Evolutionary conservation across 345 rosid genomes (phyloP), one percentile per base, ranked within the genome.

Genomic region (Raphanus raphanistrum): DNA sequence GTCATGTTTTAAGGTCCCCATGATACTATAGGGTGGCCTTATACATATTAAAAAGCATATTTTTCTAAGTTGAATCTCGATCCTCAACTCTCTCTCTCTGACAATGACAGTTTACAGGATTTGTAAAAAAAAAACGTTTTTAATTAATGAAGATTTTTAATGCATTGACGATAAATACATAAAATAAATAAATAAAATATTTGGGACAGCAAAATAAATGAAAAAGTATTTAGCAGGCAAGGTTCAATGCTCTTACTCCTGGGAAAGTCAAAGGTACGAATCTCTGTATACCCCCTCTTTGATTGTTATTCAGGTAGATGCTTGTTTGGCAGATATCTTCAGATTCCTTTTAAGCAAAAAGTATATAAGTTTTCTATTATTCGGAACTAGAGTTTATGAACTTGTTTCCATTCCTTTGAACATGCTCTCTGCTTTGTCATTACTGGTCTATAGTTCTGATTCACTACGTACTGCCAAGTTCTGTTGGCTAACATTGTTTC

Each of bases 231-330:
- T 32, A 9, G 10, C 94, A 94, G 71, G 79, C 96, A 64, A 89
- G 97, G 57, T 92, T 94, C 86, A 80, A 86, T 88, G 97, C 97
- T 61, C 88, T 94, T 63, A 72, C 89, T 12, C 63, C 84, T 8
- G 87, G 86, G 74, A 90, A 94, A 79, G 89, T 94, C 70, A 90
- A 76, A 92, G 96, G 98, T 94, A 81, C 4, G 50, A 32, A 58
- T 28, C 69, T 29, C 45, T 62, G 60, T 38, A 61, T 60, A 27
- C 2, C 4, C 55, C 3, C 55, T 1, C 10, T 16, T 25, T 72
- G 76, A 27, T 63, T 54, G 45, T 28, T 63, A 32, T 41, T 66
- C 13, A 27, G 2, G 6, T 35, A 55, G 63, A 21, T 6, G 61
- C 8, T 73, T 33, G 21, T 50, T 17, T 58, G 3, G 41, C 6